Percentiles rank a stretch among this genome's conserved stretches.
These are phyloP conservation scores for Plasmodium gallinaceum DNA, from an alignment of 169 alveolate species.

Conservation along the genomic window DNA sequence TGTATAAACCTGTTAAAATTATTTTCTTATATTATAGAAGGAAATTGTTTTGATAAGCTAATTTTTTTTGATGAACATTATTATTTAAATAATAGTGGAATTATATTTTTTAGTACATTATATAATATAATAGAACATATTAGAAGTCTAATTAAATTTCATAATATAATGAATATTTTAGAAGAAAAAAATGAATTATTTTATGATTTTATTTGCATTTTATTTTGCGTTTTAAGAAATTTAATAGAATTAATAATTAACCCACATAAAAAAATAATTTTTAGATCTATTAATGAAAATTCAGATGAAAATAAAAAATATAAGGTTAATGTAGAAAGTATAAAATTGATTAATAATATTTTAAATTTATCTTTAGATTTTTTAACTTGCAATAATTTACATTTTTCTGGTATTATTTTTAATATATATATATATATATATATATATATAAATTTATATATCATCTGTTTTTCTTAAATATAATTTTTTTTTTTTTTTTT, in stretches of 20 bases:
- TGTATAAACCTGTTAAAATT: conserved; percentile 39
- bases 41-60: background rate
- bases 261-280: no score
- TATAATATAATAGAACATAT: conserved; percentile 14
- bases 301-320: background rate
- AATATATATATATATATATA: background rate
- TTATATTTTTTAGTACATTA: conserved; percentile 11
- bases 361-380: background rate
- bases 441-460: no score
- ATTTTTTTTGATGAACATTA: no score
- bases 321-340: background rate
- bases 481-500: background rate
- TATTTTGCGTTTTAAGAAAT: conserved; percentile 39
- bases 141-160: conserved; percentile 7
- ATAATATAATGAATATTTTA: background rate
- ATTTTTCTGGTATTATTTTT: background rate
- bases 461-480: background rate
- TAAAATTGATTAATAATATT: background rate
- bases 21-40: conserved; percentile 36
- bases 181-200: conserved; percentile 1
- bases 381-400: no score
- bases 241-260: background rate
- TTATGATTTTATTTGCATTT: conserved; percentile 37
- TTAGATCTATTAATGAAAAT: background rate
- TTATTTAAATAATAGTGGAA: no score